Percentiles rank a stretch among this genome's conserved stretches.
These are phyloP conservation scores for Ceratobasidium sp. DNA, from an alignment of 1,284 basidiomycete genomes.

Conservation along the genomic window DNA sequence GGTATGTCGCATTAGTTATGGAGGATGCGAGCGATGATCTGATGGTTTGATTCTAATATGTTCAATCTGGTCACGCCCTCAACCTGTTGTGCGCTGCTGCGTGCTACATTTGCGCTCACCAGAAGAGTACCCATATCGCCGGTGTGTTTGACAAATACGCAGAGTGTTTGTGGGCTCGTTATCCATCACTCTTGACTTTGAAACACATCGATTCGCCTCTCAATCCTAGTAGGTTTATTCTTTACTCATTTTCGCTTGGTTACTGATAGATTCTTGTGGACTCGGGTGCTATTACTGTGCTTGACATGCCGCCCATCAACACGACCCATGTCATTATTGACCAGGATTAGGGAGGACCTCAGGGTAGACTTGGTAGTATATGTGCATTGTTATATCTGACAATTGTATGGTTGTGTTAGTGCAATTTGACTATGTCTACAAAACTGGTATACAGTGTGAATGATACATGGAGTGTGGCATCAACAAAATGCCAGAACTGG, in stretches of 20 bases:
- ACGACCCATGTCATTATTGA: conserved; percentile 83
- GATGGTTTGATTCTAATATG: conserved; percentile 64
- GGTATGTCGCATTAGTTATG: conserved; percentile 49
- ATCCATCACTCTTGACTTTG: conserved; percentile 93
- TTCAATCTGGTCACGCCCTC: conserved; percentile 97
- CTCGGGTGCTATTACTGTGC: conserved; percentile 90
- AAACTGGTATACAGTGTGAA: too few relatives aligned
- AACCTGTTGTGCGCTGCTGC: conserved; percentile 93
- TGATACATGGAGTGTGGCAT: too few relatives aligned
- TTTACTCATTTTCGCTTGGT: not conserved
- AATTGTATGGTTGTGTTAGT: too few relatives aligned
- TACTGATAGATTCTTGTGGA: conserved; percentile 53
- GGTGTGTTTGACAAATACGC: conserved; percentile 97
- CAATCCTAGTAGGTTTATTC: conserved; percentile 71
- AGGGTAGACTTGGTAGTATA: too few relatives aligned
- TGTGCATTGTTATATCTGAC: too few relatives aligned
- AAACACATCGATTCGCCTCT: conserved; percentile 94
- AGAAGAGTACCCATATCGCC: conserved; percentile 91
- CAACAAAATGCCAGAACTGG: too few relatives aligned
- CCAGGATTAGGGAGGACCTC: too few relatives aligned
- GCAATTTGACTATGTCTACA: too few relatives aligned
- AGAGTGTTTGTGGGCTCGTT: conserved; percentile 94
- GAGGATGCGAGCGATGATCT: conserved; percentile 1
- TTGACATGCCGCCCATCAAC: conserved; percentile 81
- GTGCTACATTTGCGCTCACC: conserved; percentile 90